Evolutionary conservation across 768 basidiomycete species (phyloP).

Genomic region (Xanthoconium purpureum): DNA sequence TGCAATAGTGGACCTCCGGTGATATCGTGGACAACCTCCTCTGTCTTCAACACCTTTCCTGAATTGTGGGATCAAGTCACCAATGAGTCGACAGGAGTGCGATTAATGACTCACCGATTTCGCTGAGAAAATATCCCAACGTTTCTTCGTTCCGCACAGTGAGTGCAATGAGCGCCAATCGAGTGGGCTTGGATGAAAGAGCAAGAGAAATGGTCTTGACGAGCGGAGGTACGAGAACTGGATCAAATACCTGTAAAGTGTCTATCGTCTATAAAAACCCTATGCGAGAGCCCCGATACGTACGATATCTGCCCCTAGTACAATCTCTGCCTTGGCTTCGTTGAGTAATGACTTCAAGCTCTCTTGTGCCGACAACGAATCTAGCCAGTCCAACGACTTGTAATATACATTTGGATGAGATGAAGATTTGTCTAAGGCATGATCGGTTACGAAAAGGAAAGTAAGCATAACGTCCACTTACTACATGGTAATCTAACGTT

Average conservation of each 20-base stretch:
- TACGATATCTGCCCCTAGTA: constrained; percentile 73
- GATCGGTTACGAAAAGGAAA: not conserved
- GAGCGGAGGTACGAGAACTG: constrained; percentile 54
- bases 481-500: constrained; percentile 69
- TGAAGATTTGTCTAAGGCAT: constrained; percentile 52
- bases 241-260: constrained; percentile 69
- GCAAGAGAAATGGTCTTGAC: constrained; percentile 43
- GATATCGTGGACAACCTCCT: constrained; percentile 24
- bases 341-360: constrained; percentile 30
- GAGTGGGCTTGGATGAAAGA: constrained; percentile 18
- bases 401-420: constrained; percentile 44
- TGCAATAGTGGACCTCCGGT: constrained; percentile 22
- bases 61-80: not conserved
- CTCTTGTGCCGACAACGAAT: constrained; percentile 42
- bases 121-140: constrained; percentile 40
- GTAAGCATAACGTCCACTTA: constrained; percentile 34
- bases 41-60: constrained; percentile 26
- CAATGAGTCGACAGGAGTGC: not conserved
- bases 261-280: not conserved
- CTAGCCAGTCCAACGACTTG: constrained; percentile 62
- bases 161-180: constrained; percentile 38
- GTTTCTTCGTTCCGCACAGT: constrained; percentile 56
- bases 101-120: constrained; percentile 26
- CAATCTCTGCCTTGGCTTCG: constrained; percentile 48
- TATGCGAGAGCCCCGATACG: constrained; percentile 9